A percentile compares a stretch with the other conserved stretches of the same genome.
Conservation (phyloP, 768 basidiomycete species). For the Cystobasidiopsis lactophilus region DNA sequence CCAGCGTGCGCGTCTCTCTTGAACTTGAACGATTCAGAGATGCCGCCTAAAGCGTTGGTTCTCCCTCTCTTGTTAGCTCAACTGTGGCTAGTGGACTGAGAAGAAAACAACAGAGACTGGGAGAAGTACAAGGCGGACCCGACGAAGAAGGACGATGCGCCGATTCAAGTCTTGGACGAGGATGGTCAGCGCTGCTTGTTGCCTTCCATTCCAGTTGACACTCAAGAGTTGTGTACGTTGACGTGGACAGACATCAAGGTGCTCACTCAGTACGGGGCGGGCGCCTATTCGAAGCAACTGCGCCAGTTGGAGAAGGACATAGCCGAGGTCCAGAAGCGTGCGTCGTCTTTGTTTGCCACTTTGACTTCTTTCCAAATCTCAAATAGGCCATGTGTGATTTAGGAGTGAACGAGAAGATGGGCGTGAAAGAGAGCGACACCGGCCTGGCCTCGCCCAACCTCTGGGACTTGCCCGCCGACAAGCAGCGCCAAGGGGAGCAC, state of each 20-base stretch:
- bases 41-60: constrained; percentile 87
- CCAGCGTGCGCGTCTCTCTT: no score
- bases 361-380: neutral
- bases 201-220: no score
- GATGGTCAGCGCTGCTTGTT: no score
- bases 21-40: no score
- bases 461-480: constrained; percentile 89
- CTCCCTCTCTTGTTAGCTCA: neutral
- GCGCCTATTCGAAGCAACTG: constrained; percentile 71
- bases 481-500: constrained; percentile 75
- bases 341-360: neutral
- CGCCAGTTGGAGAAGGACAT: constrained; percentile 81
- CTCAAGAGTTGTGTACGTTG: no score
- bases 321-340: constrained; percentile 71
- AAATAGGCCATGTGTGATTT: neutral
- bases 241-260: constrained; percentile 31
- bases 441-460: constrained; percentile 89
- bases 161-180: constrained; percentile 70
- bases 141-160: constrained; percentile 76
- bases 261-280: constrained; percentile 99
- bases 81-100: constrained; percentile 11
- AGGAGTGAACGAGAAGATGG: constrained; percentile 87
- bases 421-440: constrained; percentile 95
- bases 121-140: constrained; percentile 83
- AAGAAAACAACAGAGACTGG: constrained; percentile 67